Evolutionary conservation across 768 basidiomycete genomes (phyloP).

Genomic region (Boletellus emodensis): DNA sequence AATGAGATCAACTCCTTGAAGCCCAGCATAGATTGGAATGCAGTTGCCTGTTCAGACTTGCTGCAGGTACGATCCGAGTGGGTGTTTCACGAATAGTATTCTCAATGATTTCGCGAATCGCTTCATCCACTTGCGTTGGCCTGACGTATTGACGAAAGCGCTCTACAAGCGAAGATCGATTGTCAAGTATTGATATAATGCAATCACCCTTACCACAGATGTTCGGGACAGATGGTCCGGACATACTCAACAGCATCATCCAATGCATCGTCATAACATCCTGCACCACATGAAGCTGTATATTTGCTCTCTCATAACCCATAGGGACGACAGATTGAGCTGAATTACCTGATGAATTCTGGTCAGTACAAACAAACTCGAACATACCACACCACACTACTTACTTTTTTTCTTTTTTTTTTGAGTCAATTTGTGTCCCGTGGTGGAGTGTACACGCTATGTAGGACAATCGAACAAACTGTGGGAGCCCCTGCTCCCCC

Average conservation of each 20-base stretch:
- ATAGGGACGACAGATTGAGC: conserved; percentile 4
- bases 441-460: too few relatives aligned
- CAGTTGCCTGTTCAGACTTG: not conserved
- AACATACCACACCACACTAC: not conserved
- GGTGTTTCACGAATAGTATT: conserved; percentile 8
- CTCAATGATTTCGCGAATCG: conserved; percentile 3
- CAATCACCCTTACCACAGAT: not conserved
- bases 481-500: too few relatives aligned
- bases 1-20: conserved; percentile 11
- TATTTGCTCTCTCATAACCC: conserved; percentile 5
- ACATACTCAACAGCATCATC: conserved; percentile 10
- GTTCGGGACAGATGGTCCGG: not conserved
- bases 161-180: not conserved
- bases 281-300: not conserved
- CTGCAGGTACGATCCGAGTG: conserved; percentile 2
- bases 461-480: too few relatives aligned
- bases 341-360: conserved; percentile 3
- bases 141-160: not conserved
- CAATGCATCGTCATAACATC: not conserved
- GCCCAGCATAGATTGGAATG: conserved; percentile 3
- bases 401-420: not conserved
- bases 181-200: not conserved
- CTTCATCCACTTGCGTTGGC: not conserved
- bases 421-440: too few relatives aligned
- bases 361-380: not conserved